phyloP scores from a whole-genome alignment of 768 basidiomycete species.

The Leccinum broughii region DNA sequence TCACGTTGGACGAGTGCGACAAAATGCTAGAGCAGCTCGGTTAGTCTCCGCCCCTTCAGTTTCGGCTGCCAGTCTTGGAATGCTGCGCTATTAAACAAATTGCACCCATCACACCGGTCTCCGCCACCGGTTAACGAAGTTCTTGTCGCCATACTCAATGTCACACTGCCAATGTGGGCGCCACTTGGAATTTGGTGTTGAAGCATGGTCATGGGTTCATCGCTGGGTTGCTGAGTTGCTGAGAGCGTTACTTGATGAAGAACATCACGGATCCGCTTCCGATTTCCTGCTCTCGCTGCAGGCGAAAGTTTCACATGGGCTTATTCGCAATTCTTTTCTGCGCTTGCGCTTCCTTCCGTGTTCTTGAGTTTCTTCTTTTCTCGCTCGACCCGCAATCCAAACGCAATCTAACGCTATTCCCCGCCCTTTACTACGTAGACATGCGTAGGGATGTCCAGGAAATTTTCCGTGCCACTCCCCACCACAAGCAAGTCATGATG shows the following conservation, averaged over 20 bases:
- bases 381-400: conserved; percentile 50
- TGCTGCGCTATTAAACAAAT: conserved; percentile 48
- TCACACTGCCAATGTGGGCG: conserved; percentile 41
- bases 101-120: conserved; percentile 41
- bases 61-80: conserved; percentile 54
- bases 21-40: conserved; percentile 99
- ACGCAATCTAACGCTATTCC: conserved; percentile 62
- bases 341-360: conserved; percentile 25
- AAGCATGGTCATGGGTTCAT: conserved; percentile 39
- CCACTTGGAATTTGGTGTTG: conserved; percentile 40
- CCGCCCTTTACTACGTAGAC: conserved; percentile 67
- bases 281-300: conserved; percentile 37
- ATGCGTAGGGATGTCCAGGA: conserved; percentile 99
- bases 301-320: conserved; percentile 21
- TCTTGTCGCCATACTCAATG: conserved; percentile 41
- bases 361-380: conserved; percentile 50
- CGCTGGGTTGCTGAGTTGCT: conserved; percentile 38
- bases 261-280: conserved; percentile 36
- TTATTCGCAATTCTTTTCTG: conserved; percentile 12
- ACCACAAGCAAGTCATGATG: conserved; percentile 99
- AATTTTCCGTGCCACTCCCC: conserved; percentile 97
- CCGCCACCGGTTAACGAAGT: conserved; percentile 31
- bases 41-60: conserved; percentile 81
- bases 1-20: conserved; percentile 99
- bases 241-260: conserved; percentile 36